These are phyloP conservation scores for Citrus glauca DNA, from an alignment of 345 rosid species.

Conservation along the genomic window DNA sequence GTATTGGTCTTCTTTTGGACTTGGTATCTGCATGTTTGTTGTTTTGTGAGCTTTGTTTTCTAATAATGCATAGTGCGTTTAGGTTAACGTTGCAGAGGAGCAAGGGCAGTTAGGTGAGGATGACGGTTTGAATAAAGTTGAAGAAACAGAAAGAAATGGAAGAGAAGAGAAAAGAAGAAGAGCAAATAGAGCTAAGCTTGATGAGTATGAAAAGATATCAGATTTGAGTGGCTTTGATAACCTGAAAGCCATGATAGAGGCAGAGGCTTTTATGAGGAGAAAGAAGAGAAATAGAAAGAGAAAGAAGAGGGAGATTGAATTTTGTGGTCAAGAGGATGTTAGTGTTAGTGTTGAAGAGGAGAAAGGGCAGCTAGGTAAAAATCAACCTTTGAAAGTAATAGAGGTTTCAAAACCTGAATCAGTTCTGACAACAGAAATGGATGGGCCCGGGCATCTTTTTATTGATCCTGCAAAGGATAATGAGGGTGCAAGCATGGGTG, in stretches of 20 bases:
- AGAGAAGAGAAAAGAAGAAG: neutral
- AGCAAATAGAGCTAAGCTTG: conserved; percentile 6
- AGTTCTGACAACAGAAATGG: neutral
- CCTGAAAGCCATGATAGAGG: conserved; percentile 12
- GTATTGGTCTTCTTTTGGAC: neutral
- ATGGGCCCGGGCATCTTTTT: neutral
- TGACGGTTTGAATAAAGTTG: neutral
- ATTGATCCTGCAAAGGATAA: conserved; percentile 9
- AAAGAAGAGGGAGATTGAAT: neutral
- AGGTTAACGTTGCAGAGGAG: conserved; percentile 11
- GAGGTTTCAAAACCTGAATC: conserved; percentile 5
- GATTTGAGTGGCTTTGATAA: conserved; percentile 15
- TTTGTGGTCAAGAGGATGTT: neutral
- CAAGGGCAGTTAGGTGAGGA: neutral
- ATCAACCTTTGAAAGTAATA: neutral
- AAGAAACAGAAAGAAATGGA: neutral
- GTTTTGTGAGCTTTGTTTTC: neutral
- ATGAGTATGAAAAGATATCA: neutral
- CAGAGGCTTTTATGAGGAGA: conserved; percentile 13
- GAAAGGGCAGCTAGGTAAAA: neutral
- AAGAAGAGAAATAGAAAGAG: conserved; percentile 11
- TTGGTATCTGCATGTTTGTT: neutral
- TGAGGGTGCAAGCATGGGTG: neutral
- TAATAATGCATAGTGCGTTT: neutral
- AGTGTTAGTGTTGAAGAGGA: conserved; percentile 2